Evolutionary conservation across 2,329 filamentous ascomycete species (phyloP), one percentile per base, ranked within the genome.

Genomic region (Hypoxylon sp.): DNA sequence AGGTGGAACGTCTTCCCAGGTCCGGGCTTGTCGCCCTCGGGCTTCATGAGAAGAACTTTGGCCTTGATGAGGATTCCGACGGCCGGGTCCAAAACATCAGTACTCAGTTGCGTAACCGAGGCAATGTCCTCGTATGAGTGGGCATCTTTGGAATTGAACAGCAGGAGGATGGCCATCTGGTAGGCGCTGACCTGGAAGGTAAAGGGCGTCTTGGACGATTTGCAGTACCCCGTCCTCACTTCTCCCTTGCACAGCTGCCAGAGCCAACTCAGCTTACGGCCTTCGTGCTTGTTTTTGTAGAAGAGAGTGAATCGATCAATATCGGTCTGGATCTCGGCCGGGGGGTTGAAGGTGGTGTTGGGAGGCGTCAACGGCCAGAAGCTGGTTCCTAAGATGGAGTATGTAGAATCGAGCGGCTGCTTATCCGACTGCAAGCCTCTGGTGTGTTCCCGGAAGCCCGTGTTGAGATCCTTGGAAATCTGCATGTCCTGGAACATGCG

Each of bases 401-500:
- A 99, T 46, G 89, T 87, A 4, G 95, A 91, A 72, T 99, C 95
- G 33, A 93, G 81, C 17, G 88, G 80, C 42, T 84, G 85, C 78
- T 91, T 91, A 13, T 86, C 83, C 58, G 86, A 85, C 35, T 91
- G 82, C 3, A 85, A 73, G n/a, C 81, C 80, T 67, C 83, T 83
- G 9, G 83, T 79, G 68, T 93, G 88, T 74, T 92, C 91, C 70
- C 91, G 89, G 81, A 96, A 99, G 24, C 89, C 88, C 43, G 85
- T 84, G 75, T 99, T 99, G 42, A 99, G 84, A 77, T 99, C 95
- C 78, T 97, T 97, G 63, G 94, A 98, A 47, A 97, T 97, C 75
- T 99, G 95, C 81, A 99, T 97, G 72, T 99, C 95, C 75, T 98
- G 94, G 84, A 98, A 99, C 95, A 99, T 99, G 72, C 96, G 92